These are phyloP conservation scores for Pythium coloratum DNA, from an alignment of 352 stramenopile species.

Conservation along the genomic window DNA sequence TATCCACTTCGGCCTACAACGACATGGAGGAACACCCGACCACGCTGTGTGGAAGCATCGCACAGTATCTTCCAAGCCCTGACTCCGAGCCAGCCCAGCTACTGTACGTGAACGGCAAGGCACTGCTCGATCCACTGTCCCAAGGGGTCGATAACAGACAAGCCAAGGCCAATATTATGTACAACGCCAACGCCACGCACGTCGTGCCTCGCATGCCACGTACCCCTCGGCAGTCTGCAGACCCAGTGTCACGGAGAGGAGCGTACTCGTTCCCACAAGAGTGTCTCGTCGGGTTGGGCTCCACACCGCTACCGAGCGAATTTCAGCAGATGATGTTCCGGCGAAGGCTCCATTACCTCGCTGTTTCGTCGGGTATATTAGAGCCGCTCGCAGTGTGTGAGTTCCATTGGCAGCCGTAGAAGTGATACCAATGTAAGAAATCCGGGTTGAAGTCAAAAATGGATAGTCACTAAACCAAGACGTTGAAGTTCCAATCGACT, in stretches of 20 bases:
- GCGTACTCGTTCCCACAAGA: constrained; percentile 31
- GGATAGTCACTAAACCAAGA: too few species aligned
- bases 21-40: constrained; percentile 53
- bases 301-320: constrained; percentile 32
- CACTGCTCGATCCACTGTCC: constrained; percentile 48
- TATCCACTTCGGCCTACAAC: constrained; percentile 47
- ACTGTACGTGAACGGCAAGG: constrained; percentile 58
- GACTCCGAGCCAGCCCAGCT: constrained; percentile 29
- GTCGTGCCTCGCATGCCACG: constrained; percentile 46
- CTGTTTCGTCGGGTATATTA: constrained; percentile 30
- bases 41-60: constrained; percentile 69
- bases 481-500: too few species aligned
- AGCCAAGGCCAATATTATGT: constrained; percentile 34
- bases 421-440: too few species aligned
- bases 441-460: too few species aligned
- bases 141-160: constrained; percentile 18
- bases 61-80: constrained; percentile 49
- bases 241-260: background rate
- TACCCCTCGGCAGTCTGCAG: constrained; percentile 2
- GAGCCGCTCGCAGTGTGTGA: constrained; percentile 35
- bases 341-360: constrained; percentile 43
- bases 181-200: constrained; percentile 50
- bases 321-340: constrained; percentile 41
- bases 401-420: background rate
- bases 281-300: constrained; percentile 49